Base-by-base conservation (phyloP, 164 flowering plant genomes). In the Kingdonia uniflora region DNA sequence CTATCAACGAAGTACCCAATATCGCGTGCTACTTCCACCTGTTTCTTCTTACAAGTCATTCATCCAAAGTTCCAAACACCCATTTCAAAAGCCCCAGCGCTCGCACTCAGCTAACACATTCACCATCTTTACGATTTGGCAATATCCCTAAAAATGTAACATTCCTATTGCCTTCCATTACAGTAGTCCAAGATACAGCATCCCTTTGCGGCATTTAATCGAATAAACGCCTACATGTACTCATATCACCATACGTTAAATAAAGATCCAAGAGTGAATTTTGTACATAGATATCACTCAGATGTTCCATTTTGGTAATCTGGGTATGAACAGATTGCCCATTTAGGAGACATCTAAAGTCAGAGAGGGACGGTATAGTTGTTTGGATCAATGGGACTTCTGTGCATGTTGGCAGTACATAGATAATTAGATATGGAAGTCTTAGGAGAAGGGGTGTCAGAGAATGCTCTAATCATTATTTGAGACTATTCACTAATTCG, bases 41-140 rank as follows among this genome's bases (percentile, higher is more conserved):
- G 23, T 52, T 63, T 26, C 62, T 69, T 45, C 22, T 65, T 41
- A 84, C 60, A 50, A n/a, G n/a, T n/a, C n/a, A n/a, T n/a, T n/a
- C 53, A 74, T 1, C 71, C 76, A 66, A 79, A 75, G 20, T 77
- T 69, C 81, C 87, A 77, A 26, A 67, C 52, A 19, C 85, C 91
- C 78, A 69, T 73, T 45, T 72, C 77, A 51, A 77, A 66, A 2
- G 77, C 82, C 11, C 84, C 80, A 48, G 48, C 54, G 26, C 64
- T 52, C 0, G 79, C 77, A 35, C 91, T 79, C 76, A 2, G 76
- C 54, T 41, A 84, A 64, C 0, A 75, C 83, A 61, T 70, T 78
- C 61, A 78, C 85, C 77, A 76, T 71, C 0, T 83, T 78, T 11
- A 78, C 83, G 75, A 65, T 80, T 78, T 0, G 89, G 89, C 40